Conservation (phyloP, 2,329 filamentous ascomycete species). For the Trichoderma harzianum region DNA sequence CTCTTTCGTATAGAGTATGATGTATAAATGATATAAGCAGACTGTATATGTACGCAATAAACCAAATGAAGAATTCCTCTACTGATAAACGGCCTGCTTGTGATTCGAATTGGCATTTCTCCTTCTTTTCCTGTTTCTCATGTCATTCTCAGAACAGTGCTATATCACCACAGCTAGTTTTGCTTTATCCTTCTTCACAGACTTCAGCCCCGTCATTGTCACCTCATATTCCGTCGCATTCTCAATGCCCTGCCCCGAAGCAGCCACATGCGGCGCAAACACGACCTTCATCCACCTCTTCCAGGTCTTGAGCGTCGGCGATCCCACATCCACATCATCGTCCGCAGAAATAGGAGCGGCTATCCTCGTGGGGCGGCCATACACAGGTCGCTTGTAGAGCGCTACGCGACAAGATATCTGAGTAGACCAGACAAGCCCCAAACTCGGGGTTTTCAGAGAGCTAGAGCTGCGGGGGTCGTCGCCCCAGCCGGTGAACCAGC, state of each 20-base stretch:
- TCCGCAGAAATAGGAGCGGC: slow-evolving; percentile 37
- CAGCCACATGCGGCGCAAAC: slow-evolving; percentile 73
- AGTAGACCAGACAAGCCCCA: slow-evolving; percentile 88
- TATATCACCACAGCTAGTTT: not conserved
- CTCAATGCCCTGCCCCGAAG: slow-evolving; percentile 45
- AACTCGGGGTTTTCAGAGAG: slow-evolving; percentile 73
- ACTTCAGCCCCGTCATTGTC: slow-evolving; percentile 58
- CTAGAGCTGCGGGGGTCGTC: slow-evolving; percentile 54
- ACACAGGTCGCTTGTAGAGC: slow-evolving; percentile 67
- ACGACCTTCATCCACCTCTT: slow-evolving; percentile 82
- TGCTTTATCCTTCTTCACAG: slow-evolving; percentile 21
- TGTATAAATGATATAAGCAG: not conserved
- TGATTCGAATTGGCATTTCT: not conserved
- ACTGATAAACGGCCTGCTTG: not conserved
- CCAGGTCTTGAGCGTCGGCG: slow-evolving; percentile 56
- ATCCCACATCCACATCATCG: slow-evolving; percentile 41
- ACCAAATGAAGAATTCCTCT: not conserved
- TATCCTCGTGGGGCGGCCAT: slow-evolving; percentile 37
- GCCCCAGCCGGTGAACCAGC: slow-evolving; percentile 95
- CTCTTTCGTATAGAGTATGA: not conserved
- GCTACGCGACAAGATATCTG: slow-evolving; percentile 82
- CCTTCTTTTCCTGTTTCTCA: not conserved
- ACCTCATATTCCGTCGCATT: slow-evolving; percentile 72
- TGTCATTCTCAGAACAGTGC: not conserved
- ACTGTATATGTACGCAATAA: slow-evolving; percentile 1